Evolutionary conservation across 805 yeast genomes (phyloP).

Genomic region (Schwanniomyces occidentalis): DNA sequence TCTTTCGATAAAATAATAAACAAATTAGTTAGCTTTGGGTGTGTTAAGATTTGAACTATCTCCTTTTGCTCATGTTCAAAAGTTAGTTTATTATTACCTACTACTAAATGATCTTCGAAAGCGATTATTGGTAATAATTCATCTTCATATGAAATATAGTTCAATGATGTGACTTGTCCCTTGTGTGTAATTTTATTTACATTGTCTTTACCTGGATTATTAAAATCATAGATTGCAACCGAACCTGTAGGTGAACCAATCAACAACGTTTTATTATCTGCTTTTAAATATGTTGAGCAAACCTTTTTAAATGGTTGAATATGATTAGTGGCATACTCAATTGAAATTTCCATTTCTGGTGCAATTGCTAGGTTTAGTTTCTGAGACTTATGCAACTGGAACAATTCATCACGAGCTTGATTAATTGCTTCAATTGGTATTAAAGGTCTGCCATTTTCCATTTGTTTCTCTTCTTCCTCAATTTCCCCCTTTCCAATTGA

Average conservation of each 20-base stretch:
- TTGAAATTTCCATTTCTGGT: constrained; percentile 12
- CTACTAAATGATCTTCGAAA: constrained; percentile 16
- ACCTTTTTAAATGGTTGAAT: constrained; percentile 13
- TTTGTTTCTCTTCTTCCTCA: constrained; percentile 1
- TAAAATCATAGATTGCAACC: constrained; percentile 9
- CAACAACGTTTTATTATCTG: constrained; percentile 4
- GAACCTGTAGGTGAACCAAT: constrained; percentile 16
- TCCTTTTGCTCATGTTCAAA: constrained; percentile 7
- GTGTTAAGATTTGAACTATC: constrained; percentile 25
- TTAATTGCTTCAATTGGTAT: constrained; percentile 23
- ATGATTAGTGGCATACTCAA: constrained; percentile 8
- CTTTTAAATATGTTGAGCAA: constrained; percentile 5
- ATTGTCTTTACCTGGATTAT: constrained; percentile 9
- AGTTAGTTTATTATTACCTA: constrained; percentile 9
- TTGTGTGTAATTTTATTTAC: constrained; percentile 13
- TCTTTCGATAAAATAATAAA: constrained; percentile 26
- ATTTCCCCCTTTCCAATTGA: constrained; percentile 34
- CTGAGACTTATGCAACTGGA: constrained; percentile 35
- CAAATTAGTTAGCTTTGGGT: constrained; percentile 32
- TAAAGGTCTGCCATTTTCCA: constrained; percentile 2
- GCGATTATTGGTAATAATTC: constrained; percentile 19
- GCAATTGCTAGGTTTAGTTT: constrained; percentile 23
- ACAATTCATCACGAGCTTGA: constrained; percentile 33
- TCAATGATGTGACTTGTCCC: constrained; percentile 15
- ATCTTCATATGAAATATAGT: constrained; percentile 9